A percentile compares a stretch with the other conserved stretches of the same genome.
Evolutionary conservation across 1,139 yeast genomes (phyloP).

Genomic region (Lodderomyces pseudojiufengensis): DNA sequence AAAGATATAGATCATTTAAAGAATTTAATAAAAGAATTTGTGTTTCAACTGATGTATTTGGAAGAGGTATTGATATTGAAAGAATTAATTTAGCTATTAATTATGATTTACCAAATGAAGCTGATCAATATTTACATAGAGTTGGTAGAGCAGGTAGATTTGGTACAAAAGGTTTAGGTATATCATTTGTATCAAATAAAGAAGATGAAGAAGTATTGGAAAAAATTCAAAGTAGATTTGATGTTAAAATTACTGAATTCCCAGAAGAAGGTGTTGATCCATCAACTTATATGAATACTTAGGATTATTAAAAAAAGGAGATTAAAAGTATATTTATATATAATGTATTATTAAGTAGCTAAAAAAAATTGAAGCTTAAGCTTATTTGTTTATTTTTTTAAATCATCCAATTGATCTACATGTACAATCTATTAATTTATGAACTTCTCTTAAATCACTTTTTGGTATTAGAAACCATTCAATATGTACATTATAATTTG

Average conservation of each 20-base stretch:
- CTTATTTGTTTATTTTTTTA: not conserved
- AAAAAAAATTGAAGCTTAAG: not conserved
- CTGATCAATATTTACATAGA: slow-evolving; percentile 97
- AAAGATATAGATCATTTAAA: slow-evolving; percentile 91
- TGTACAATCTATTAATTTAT: slow-evolving; percentile 34
- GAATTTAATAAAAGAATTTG: slow-evolving; percentile 98
- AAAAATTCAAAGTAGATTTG: slow-evolving; percentile 95
- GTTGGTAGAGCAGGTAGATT: slow-evolving; percentile 99
- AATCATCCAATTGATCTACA: slow-evolving; percentile 14
- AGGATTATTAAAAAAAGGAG: slow-evolving; percentile 11
- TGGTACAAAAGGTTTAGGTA: slow-evolving; percentile 97
- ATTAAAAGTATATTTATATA: slow-evolving; percentile 2
- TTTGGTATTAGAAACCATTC: slow-evolving; percentile 62
- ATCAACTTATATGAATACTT: slow-evolving; percentile 96
- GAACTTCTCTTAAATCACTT: slow-evolving; percentile 33
- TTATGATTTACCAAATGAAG: slow-evolving; percentile 87
- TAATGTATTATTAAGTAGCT: not conserved
- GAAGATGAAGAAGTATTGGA: slow-evolving; percentile 89
- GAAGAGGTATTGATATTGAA: slow-evolving; percentile 99
- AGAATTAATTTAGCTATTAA: slow-evolving; percentile 97
- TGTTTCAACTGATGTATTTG: slow-evolving; percentile 97
- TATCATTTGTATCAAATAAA: slow-evolving; percentile 81
- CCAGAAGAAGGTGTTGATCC: slow-evolving; percentile 99
- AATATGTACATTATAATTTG: slow-evolving; percentile 39
- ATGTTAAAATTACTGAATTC: slow-evolving; percentile 89